Percentiles rank a stretch among this genome's conserved stretches.
These are phyloP conservation scores for Pythium biforme DNA, from an alignment of 352 stramenopile genomes.

Conservation along the genomic window DNA sequence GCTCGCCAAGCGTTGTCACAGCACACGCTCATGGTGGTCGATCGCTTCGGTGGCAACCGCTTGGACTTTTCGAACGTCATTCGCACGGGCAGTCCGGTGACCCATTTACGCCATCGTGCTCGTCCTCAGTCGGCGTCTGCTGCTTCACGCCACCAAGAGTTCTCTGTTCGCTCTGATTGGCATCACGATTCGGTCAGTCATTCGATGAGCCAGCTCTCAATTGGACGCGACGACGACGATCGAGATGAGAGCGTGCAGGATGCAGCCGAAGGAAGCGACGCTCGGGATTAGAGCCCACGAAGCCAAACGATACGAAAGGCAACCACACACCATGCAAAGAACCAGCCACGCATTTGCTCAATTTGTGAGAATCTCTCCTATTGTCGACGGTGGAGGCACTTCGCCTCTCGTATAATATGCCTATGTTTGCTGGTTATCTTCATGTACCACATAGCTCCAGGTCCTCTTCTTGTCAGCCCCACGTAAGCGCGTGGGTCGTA, in stretches of 20 bases:
- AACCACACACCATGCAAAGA: too few species aligned
- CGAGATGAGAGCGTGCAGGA: neutral
- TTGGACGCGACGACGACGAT: neutral
- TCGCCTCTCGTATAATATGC: too few species aligned
- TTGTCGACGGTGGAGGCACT: too few species aligned
- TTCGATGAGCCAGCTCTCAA: neutral
- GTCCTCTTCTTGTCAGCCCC: neutral
- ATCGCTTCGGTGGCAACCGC: neutral
- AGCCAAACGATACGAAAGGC: too few species aligned
- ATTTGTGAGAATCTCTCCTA: too few species aligned
- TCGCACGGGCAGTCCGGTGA: slow-evolving; percentile 22
- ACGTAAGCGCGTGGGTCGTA: neutral
- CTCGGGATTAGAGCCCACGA: too few species aligned
- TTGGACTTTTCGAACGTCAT: slow-evolving; percentile 4
- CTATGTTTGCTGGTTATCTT: too few species aligned
- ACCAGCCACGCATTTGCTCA: too few species aligned
- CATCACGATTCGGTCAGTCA: neutral
- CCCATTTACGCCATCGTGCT: slow-evolving; percentile 10
- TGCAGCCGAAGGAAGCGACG: neutral
- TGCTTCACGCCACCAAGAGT: neutral
- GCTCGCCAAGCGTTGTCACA: neutral
- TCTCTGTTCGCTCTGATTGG: neutral
- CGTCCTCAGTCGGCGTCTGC: slow-evolving; percentile 17
- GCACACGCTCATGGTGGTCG: slow-evolving; percentile 5
- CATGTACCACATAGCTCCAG: neutral